Evolutionary conservation across 202 grass and related monocot species (phyloP), one percentile per base, ranked within the genome.

Genomic region (Cymbopogon flexuosus): DNA sequence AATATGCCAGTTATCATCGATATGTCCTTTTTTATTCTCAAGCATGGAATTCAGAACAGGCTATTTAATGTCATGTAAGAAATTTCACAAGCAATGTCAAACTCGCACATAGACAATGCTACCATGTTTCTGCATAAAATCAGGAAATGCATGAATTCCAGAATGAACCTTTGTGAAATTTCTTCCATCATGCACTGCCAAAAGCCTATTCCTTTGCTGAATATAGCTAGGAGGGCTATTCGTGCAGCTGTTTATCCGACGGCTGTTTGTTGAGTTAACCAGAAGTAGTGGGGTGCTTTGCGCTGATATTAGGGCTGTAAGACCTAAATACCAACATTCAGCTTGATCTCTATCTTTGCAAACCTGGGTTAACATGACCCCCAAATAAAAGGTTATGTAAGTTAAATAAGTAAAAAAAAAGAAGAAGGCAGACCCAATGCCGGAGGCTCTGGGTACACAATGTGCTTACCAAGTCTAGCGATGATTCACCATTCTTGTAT

Each of bases 271-370:
- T 77, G 86, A 79, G 45, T 99, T 88, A 58, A 90, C 70, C 45
- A 90, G 79, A 87, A 85, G 82, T 73, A 83, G 60, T 49, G 96
- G 90, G 29, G 90, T 90, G 77, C 61, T 73, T 46, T 89, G 71
- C 70, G 75, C 73, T 62, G 83, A 93, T 72, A 91, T 79, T 73
- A 99, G 73, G 9, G 87, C 58, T 23, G 79, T 87, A 86, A 99
- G 85, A 27, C 92, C 90, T 67, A 90, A 23, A 85, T 86, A 82
- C 96, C 92, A 99, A 57, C 84, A 89, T 81, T 96, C 90, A 68
- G 90, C 92, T 82, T 99, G 96, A 74, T 88, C 84, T 73, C 79
- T 96, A 81, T 99, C 92, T 86, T 90, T 93, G 83, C 92, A 99
- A 70, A 99, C 93, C 92, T 99, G 87, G 21, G 15, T 42, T 42